A percentile compares a stretch with the other conserved stretches of the same genome.
Evolutionary conservation across 208 protist genomes (phyloP).

Genomic region (Wallacemonas sp.): DNA sequence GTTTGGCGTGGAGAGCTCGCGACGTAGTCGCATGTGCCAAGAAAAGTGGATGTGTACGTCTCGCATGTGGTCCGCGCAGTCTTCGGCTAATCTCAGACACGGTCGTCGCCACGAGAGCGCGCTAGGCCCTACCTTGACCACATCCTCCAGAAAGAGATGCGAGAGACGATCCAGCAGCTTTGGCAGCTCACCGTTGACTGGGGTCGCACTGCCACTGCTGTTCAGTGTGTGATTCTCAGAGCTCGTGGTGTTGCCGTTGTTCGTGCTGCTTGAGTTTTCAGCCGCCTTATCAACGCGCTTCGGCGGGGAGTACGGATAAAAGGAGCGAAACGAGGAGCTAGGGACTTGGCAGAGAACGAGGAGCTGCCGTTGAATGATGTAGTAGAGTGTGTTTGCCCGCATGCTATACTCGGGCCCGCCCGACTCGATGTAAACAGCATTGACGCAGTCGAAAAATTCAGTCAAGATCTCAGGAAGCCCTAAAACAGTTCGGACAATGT

Average conservation of each 20-base stretch:
- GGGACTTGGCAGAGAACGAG: conserved; percentile 50
- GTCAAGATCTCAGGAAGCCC: conserved; percentile 55
- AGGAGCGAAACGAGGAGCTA: conserved; percentile 37
- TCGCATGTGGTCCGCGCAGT: conserved; percentile 69
- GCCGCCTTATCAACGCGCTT: background rate
- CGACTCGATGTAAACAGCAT: conserved; percentile 62
- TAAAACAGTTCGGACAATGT: conserved; percentile 66
- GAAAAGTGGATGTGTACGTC: conserved; percentile 66
- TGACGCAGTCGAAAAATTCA: conserved; percentile 70
- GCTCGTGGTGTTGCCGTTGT: conserved; percentile 15
- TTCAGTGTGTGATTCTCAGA: conserved; percentile 13
- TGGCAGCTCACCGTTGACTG: conserved; percentile 58
- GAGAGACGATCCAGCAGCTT: conserved; percentile 65
- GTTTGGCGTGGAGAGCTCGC: conserved; percentile 51
- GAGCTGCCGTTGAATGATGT: conserved; percentile 66
- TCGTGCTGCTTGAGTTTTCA: conserved; percentile 7
- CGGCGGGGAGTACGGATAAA: conserved; percentile 14
- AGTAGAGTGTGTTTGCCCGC: conserved; percentile 48
- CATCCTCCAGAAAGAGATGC: conserved; percentile 73
- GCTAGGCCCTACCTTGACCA: conserved; percentile 63
- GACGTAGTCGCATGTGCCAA: conserved; percentile 33
- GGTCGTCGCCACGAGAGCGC: conserved; percentile 77
- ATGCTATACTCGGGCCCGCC: conserved; percentile 43
- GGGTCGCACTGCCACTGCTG: conserved; percentile 20
- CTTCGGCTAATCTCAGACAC: conserved; percentile 66